A percentile compares a stretch with the other conserved stretches of the same genome.
Conservation (phyloP, 257 asterid genomes). For the Petrea volubilis region DNA sequence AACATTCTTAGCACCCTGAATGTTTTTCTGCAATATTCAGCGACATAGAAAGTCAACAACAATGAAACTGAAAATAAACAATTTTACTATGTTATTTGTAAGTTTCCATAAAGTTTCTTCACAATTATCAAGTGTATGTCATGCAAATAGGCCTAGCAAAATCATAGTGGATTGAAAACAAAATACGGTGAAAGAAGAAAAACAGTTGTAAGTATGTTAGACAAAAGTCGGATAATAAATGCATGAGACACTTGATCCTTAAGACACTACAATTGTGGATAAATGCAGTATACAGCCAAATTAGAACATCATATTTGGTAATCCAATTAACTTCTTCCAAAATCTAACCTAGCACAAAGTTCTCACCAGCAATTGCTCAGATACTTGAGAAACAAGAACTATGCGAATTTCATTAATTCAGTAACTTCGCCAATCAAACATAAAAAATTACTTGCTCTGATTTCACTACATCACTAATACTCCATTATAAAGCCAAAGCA, state of each 20-base stretch:
- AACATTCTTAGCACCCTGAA: conserved; percentile 51
- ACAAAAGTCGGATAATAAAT: conserved; percentile 10
- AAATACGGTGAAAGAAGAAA: conserved; percentile 2
- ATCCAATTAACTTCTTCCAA: conserved; percentile 13
- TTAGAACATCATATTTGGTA: conserved; percentile 1
- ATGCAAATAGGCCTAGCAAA: conserved; percentile 7
- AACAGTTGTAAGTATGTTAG: not conserved
- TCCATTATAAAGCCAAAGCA: not conserved
- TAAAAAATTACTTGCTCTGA: not conserved
- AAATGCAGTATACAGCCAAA: conserved; percentile 1
- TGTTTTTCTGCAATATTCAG: conserved; percentile 65
- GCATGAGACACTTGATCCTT: conserved; percentile 3
- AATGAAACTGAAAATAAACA: conserved; percentile 14
- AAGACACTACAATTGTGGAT: conserved; percentile 3
- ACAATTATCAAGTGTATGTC: conserved; percentile 5
- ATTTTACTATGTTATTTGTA: not conserved
- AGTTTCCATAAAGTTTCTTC: conserved; percentile 9
- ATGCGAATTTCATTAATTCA: not conserved
- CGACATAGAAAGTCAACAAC: conserved; percentile 27
- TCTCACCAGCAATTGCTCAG: not conserved
- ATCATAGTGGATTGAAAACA: conserved; percentile 6
- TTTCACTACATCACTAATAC: not conserved
- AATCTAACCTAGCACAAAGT: not conserved
- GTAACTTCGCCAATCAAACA: not conserved
- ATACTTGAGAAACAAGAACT: not conserved